Evolutionary conservation across 768 basidiomycete genomes (phyloP), one percentile per base, ranked within the genome.

Genomic region (Pleurotus tuoliensis): DNA sequence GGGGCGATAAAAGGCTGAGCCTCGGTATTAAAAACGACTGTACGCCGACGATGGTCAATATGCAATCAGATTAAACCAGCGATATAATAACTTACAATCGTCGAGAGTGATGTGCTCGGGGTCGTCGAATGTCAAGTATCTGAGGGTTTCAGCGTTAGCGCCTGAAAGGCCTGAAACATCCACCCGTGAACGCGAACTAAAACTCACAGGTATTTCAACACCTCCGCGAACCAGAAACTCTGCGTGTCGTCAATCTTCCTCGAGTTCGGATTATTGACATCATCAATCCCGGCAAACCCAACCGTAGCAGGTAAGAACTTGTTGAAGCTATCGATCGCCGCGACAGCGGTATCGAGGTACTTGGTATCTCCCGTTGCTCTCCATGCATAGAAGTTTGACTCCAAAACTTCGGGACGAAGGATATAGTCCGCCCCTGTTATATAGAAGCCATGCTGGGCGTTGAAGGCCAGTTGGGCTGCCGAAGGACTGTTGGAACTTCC

Each of bases 341-440:
- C 73, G 3, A 74, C 78, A 3, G 89, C 88, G 22, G 84, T 81
- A 48, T 87, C 73, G 30, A 84, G 75, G 66, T 89, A 91, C 62
- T 86, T 88, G 5, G 69, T 67, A 61, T 90, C 73, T 1, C 89
- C 90, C 2, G 88, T 89, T 13, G 76, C 80, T 20, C 90, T 82
- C 77, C 77, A 91, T 0, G 88, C 89, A 57, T 90, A 87, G 72
- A 90, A 90, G 73, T 90, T 90, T 51, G 83, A 86, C 66, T 91
- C 88, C 15, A 91, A 78, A 20, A 91, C 87, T 69, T 90, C 88
- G 0, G 90, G 89, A 20, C 90, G 86, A 41, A 83, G 73, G 65
- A 84, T 78, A 62, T 90, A 91, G 60, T 75, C 72, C 16, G 72
- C 59, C 3, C 66, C 60, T 12, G 78, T 79, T 60, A 87, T 81